Base-by-base conservation (phyloP, 371 early-diverging fungal species). In the Hamiltosporidium tvaerminnensis region DNA sequence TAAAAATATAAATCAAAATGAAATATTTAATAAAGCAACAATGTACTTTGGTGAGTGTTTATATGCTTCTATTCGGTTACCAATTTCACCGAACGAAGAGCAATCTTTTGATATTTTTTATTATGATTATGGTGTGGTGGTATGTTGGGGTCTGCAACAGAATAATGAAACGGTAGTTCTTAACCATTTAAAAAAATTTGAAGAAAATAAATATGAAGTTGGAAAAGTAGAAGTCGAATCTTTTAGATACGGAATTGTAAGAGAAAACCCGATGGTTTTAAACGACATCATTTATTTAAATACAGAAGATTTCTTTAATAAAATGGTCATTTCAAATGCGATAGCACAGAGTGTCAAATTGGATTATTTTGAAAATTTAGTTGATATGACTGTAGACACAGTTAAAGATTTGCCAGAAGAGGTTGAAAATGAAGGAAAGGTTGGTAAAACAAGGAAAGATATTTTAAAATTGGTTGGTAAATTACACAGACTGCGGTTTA, bases 261-360 rank as follows among this genome's bases (percentile, higher is more conserved):
- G 57, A 36, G 71, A 74, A 38, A 61, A 68, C 5, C 66, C 75
- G 31, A 61, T 75, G 36, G 71, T 79, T 41, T 63, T 72, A 0
- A 79, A 79, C 47, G 79, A 79, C 59, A 66, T 72, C 5, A 79
- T 79, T 47, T 79, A 70, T 63, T 49, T 79, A 16, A 74, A 71
- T 54, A 65, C 63, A 36, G 79, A 79, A 35, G 65, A 76, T 47
- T 57, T 63, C 30, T 72, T 67, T 56, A 74, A 71, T 44, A 79
- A 79, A 62, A 76, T 79, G 79, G 76, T 79, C 33, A 70, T 79
- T 30, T 73, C 75, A 1, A 74, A 64, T 57, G 76, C 79, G 31
- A 70, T 79, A n/a, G 76, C 79, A n/a, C 76, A 79, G 53, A 77
- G 78, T 59, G 73, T 75, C 9, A 79, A 76, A 63, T 65, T 79